These are phyloP conservation scores for Coriolopsis trogii DNA, from an alignment of 1,284 basidiomycete species.

Conservation along the genomic window DNA sequence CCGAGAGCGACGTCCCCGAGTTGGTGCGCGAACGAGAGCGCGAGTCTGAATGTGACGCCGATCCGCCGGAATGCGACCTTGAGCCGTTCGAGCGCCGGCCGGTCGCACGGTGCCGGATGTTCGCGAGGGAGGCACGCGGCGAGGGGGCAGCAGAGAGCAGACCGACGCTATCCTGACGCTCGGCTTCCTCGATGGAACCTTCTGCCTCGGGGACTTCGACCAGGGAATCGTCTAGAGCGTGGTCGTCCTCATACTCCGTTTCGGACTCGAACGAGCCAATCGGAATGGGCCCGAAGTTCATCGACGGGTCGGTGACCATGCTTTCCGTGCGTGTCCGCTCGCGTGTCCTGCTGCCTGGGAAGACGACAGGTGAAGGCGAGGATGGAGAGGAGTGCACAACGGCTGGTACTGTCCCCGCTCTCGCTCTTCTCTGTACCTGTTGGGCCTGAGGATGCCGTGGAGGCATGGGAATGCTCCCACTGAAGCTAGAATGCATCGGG, in stretches of 20 bases:
- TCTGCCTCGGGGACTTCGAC: constrained; percentile 57
- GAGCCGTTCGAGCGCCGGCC: constrained; percentile 34
- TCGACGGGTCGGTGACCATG: constrained; percentile 38
- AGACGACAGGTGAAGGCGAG: constrained; percentile 49
- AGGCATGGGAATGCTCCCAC: constrained; percentile 66
- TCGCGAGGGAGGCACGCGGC: constrained; percentile 57
- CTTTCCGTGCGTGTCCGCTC: constrained; percentile 49
- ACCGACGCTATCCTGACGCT: constrained; percentile 73
- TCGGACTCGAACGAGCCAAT: constrained; percentile 40
- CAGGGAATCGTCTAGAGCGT: constrained; percentile 42
- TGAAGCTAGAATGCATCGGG: constrained; percentile 36
- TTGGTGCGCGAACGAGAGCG: constrained; percentile 55
- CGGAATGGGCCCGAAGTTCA: constrained; percentile 38
- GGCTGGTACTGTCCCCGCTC: constrained; percentile 55
- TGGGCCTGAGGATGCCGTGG: constrained; percentile 57
- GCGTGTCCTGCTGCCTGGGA: constrained; percentile 37
- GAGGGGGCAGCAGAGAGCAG: constrained; percentile 54
- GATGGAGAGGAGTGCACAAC: constrained; percentile 43
- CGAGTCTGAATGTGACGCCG: constrained; percentile 35
- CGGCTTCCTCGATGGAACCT: constrained; percentile 59
- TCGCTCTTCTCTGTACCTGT: constrained; percentile 40
- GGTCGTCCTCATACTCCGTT: constrained; percentile 40
- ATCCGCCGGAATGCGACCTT: constrained; percentile 33
- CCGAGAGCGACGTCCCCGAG: constrained; percentile 47
- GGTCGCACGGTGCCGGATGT: constrained; percentile 46